Conservation (phyloP, 2,329 filamentous ascomycete genomes). For the Fusarium sp. region DNA sequence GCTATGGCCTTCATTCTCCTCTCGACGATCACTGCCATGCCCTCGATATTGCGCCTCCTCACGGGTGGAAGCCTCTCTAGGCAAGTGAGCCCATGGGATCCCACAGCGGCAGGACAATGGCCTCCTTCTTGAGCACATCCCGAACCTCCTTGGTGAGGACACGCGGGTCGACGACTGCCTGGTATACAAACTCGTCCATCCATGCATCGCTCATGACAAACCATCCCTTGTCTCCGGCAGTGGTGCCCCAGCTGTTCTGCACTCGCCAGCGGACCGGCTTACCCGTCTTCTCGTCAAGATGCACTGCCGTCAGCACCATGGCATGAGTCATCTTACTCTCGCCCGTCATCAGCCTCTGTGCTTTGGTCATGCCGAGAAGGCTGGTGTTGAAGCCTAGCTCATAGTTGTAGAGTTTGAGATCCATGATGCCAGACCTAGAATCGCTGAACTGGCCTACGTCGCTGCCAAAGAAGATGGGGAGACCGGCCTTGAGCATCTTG, state of each 20-base stretch:
- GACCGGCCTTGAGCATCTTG: slow-evolving; percentile 76
- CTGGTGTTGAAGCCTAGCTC: slow-evolving; percentile 81
- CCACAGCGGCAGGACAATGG: slow-evolving; percentile 77
- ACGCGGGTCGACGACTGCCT: slow-evolving; percentile 80
- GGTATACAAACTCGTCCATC: slow-evolving; percentile 84
- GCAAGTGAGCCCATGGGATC: slow-evolving; percentile 81
- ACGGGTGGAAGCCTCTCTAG: slow-evolving; percentile 43
- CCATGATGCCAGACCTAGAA: slow-evolving; percentile 75
- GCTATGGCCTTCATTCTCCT: background rate
- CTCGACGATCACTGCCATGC: background rate
- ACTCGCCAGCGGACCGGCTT: slow-evolving; percentile 80
- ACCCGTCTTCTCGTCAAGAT: slow-evolving; percentile 69
- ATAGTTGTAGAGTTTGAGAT: slow-evolving; percentile 78
- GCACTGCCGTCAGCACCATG: slow-evolving; percentile 89
- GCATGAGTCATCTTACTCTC: slow-evolving; percentile 90
- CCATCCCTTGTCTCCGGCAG: slow-evolving; percentile 77
- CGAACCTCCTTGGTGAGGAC: slow-evolving; percentile 70
- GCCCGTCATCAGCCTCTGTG: slow-evolving; percentile 73
- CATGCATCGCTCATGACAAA: slow-evolving; percentile 87
- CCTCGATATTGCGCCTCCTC: background rate
- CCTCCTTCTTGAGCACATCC: slow-evolving; percentile 73
- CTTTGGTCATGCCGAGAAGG: slow-evolving; percentile 77
- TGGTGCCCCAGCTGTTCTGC: slow-evolving; percentile 83
- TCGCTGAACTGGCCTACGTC: slow-evolving; percentile 88
- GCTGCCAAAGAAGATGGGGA: slow-evolving; percentile 87